Conservation (phyloP, 768 basidiomycete genomes). For the Nevesoporus exiguus region DNA sequence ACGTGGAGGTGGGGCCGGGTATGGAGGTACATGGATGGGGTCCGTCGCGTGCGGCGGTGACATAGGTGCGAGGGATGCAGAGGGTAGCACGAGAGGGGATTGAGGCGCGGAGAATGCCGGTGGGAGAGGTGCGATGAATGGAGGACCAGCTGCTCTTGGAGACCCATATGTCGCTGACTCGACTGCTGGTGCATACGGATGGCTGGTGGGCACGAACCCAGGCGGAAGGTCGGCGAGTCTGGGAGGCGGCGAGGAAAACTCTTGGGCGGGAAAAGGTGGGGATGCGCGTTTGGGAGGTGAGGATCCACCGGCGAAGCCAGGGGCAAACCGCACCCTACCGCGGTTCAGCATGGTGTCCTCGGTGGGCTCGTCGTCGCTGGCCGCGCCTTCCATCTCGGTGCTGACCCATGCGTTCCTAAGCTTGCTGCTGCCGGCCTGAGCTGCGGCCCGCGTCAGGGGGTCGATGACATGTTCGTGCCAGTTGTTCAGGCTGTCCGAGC, state of each 20-base stretch:
- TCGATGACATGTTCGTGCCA: constrained; percentile 30
- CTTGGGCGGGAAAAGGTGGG: constrained; percentile 8
- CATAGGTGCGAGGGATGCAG: constrained; percentile 3
- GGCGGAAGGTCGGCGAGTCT: constrained; percentile 24
- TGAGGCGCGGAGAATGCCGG: constrained; percentile 10
- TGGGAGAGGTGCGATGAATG: constrained; percentile 19
- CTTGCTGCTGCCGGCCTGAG: constrained; percentile 18
- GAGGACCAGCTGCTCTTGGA: background rate
- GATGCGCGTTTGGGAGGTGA: constrained; percentile 13
- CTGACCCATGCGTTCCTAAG: constrained; percentile 38
- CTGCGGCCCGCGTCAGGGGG: constrained; percentile 25
- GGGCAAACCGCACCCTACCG: constrained; percentile 18
- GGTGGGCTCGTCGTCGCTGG: constrained; percentile 27
- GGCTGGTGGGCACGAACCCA: constrained; percentile 28
- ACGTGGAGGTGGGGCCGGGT: constrained; percentile 20
- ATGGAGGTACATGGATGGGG: constrained; percentile 12
- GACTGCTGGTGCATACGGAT: constrained; percentile 15
- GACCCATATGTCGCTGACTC: constrained; percentile 7
- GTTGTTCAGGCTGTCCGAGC: constrained; percentile 22
- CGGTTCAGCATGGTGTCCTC: constrained; percentile 15
- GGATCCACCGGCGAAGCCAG: constrained; percentile 13
- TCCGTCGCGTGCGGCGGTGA: background rate
- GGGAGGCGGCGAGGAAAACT: constrained; percentile 16
- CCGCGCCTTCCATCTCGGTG: constrained; percentile 39
- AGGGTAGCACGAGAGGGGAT: constrained; percentile 3